phyloP scores from a whole-genome alignment of 352 stramenopile species.

The Pythium coloratum region DNA sequence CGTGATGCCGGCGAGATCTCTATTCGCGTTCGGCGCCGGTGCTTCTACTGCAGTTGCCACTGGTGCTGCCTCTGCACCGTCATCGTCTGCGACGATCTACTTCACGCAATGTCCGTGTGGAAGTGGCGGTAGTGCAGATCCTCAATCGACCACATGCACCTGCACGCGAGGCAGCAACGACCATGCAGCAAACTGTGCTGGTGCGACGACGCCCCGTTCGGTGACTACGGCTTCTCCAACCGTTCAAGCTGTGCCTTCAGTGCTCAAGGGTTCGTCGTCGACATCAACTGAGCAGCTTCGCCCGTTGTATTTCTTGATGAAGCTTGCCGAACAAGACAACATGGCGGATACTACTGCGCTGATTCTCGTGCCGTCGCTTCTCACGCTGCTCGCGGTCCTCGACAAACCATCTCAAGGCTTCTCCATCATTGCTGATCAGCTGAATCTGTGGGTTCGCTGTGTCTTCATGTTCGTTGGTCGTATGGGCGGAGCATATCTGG shows the following conservation, averaged over 20 bases:
- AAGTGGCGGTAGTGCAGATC: background rate
- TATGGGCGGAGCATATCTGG: slow-evolving; percentile 68
- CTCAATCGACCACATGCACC: background rate
- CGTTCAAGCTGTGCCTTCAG: background rate
- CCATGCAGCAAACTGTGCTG: background rate
- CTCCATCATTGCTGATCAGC: slow-evolving; percentile 61
- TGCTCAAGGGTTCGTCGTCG: slow-evolving; percentile 8
- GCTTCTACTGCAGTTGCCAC: background rate
- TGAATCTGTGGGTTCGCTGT: slow-evolving; percentile 83
- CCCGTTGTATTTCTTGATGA: slow-evolving; percentile 87
- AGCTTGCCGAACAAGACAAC: slow-evolving; percentile 86
- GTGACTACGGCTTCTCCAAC: background rate
- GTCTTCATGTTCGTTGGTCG: slow-evolving; percentile 83
- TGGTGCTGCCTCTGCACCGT: background rate
- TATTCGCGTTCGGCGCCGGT: slow-evolving; percentile 16
- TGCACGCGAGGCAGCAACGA: background rate
- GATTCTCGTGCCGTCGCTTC: slow-evolving; percentile 78
- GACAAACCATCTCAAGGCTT: slow-evolving; percentile 69
- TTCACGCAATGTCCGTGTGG: slow-evolving; percentile 20
- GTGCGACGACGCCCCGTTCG: background rate
- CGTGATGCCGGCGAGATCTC: slow-evolving; percentile 9
- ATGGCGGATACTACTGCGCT: slow-evolving; percentile 87
- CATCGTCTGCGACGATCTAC: slow-evolving; percentile 25
- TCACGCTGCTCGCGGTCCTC: slow-evolving; percentile 75
- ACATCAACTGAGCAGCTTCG: slow-evolving; percentile 42